Evolutionary conservation across 2,329 filamentous ascomycete genomes (phyloP).

Genomic region (Zasmidium angulare): DNA sequence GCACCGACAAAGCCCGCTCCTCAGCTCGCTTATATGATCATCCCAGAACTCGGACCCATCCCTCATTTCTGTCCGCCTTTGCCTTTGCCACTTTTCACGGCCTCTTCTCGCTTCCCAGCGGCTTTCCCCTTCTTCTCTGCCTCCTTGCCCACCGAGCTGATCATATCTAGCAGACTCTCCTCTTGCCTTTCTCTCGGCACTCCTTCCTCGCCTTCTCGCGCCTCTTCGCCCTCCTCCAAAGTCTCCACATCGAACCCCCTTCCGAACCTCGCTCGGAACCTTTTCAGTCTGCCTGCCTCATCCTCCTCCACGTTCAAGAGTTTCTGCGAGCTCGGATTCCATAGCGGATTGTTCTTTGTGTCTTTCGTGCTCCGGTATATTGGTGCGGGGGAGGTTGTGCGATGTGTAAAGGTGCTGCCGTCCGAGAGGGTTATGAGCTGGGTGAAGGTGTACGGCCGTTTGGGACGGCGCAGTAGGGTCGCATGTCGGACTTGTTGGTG

Average conservation of each 20-base stretch:
- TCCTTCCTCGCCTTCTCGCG: conserved; percentile 52
- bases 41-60: background rate
- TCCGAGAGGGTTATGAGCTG: conserved; percentile 91
- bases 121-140: conserved; percentile 42
- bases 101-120: conserved; percentile 41
- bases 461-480: conserved; percentile 81
- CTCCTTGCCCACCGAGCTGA: conserved; percentile 46
- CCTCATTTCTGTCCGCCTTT: conserved; percentile 36
- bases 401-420: conserved; percentile 78
- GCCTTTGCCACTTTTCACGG: conserved; percentile 39
- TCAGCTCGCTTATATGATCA: background rate
- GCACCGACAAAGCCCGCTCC: no score
- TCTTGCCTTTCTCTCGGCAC: conserved; percentile 44
- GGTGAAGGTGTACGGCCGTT: conserved; percentile 94
- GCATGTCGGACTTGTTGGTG: conserved; percentile 70
- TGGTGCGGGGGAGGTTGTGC: conserved; percentile 70
- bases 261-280: conserved; percentile 83
- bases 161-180: conserved; percentile 59
- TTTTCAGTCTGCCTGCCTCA: conserved; percentile 84
- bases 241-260: conserved; percentile 70
- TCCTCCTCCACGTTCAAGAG: conserved; percentile 89
- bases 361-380: conserved; percentile 72
- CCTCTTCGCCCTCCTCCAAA: conserved; percentile 30
- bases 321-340: conserved; percentile 82
- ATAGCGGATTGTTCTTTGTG: conserved; percentile 82